Conservation (phyloP, 177 flowering plant genomes). For the Telopea speciosissima region DNA sequence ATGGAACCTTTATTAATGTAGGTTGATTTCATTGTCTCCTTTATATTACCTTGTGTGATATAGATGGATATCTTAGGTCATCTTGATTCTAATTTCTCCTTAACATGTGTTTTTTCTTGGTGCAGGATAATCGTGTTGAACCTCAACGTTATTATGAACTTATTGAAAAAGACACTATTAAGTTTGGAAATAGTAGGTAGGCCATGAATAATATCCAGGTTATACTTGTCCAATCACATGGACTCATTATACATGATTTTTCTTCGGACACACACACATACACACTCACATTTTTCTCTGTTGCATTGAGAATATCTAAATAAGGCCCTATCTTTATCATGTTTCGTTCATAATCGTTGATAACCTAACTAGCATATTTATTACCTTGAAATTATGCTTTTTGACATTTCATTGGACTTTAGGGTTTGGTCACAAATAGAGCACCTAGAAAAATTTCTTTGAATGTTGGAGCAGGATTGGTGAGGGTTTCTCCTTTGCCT, state of each 20-base stretch:
- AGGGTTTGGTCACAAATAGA: neutral
- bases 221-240: neutral
- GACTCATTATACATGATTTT: neutral
- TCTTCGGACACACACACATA: neutral
- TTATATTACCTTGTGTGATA: neutral
- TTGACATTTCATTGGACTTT: neutral
- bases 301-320: neutral
- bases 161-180: slow-evolving; percentile 79
- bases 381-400: neutral
- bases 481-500: neutral
- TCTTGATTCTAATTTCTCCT: neutral
- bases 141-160: slow-evolving; percentile 93
- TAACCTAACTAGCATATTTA: neutral
- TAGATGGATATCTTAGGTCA: neutral
- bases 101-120: slow-evolving; percentile 16
- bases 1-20: slow-evolving; percentile 88
- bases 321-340: neutral
- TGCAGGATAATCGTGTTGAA: slow-evolving; percentile 83
- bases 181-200: slow-evolving; percentile 94
- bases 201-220: slow-evolving; percentile 8
- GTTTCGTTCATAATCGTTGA: neutral
- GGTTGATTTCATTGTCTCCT: slow-evolving; percentile 16
- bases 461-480: neutral
- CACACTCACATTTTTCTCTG: no score
- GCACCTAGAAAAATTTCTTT: neutral